Evolutionary conservation across 73 alveolate species (phyloP).

Genomic region (Symbiodinium pilosum): DNA sequence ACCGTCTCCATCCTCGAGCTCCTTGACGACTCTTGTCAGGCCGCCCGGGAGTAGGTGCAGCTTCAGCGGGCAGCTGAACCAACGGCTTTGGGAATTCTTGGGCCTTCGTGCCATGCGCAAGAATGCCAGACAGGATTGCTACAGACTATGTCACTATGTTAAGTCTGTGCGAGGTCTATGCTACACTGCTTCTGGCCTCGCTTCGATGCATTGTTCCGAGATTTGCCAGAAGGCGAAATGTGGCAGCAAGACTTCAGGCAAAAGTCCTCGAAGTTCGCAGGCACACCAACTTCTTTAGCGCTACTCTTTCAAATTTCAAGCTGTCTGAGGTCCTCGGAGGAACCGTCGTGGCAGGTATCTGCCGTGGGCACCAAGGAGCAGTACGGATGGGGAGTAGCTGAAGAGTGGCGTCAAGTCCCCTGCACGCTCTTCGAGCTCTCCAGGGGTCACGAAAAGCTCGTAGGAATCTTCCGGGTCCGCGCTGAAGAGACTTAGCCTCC

Average conservation of each 20-base stretch:
- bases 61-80: conserved; percentile 24
- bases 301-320: too few relatives aligned
- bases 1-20: neutral
- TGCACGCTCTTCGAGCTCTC: neutral
- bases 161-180: too few relatives aligned
- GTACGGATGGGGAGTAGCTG: conserved; percentile 7
- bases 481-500: conserved; percentile 20
- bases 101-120: conserved; percentile 36
- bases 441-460: conserved; percentile 38
- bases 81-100: conserved; percentile 8
- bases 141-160: too few relatives aligned
- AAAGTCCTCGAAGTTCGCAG: conserved; percentile 12
- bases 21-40: neutral
- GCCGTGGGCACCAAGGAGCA: neutral
- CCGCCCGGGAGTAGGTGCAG: neutral
- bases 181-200: neutral
- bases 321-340: conserved; percentile 31
- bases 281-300: too few relatives aligned
- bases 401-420: conserved; percentile 17
- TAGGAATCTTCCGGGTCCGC: conserved; percentile 22
- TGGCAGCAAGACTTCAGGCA: conserved; percentile 54
- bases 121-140: too few relatives aligned
- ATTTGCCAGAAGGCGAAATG: conserved; percentile 63
- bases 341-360: conserved; percentile 53
- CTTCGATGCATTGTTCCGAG: conserved; percentile 57